These are phyloP conservation scores for Daucus carota DNA, from an alignment of 129 eudicot species.

Conservation along the genomic window DH1_v3.0 NC_030386.2:26139001-26139500, in stretches of 20 bases:
- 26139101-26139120: background rate
- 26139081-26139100: background rate
- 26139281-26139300: background rate
- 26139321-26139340: background rate
- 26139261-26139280: background rate
- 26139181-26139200: background rate
- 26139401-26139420: background rate
- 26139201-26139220: background rate
- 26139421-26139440: slow-evolving; percentile 85
- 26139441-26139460: slow-evolving; percentile 90
- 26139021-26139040: slow-evolving; percentile 37
- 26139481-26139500: slow-evolving; percentile 86
- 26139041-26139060: background rate
- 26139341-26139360: background rate
- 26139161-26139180: background rate
- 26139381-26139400: background rate
- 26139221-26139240: background rate
- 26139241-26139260: background rate
- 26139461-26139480: slow-evolving; percentile 84
- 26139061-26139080: background rate
- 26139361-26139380: background rate
- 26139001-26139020: slow-evolving; percentile 98
- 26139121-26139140: background rate
- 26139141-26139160: background rate
- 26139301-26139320: background rate